A percentile compares a stretch with the other conserved stretches of the same genome.
Conservation (phyloP, 257 asterid genomes). For the Lavandula angustifolia region DNA sequence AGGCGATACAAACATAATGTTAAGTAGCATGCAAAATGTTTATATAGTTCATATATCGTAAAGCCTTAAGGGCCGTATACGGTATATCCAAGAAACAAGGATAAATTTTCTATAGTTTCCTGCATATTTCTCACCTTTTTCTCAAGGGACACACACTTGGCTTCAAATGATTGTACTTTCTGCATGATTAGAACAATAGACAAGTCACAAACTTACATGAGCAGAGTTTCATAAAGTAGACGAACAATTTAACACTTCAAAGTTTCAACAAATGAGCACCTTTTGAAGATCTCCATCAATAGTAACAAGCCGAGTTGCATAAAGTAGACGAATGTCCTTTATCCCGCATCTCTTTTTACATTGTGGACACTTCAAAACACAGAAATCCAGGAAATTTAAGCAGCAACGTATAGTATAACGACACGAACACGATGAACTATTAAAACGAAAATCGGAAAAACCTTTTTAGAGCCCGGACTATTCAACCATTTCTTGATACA, state of each 20-base stretch:
- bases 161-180: slow-evolving; percentile 65
- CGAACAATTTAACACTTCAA: not conserved
- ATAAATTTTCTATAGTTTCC: not conserved
- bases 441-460: slow-evolving; percentile 21
- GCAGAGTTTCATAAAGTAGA: too few species aligned
- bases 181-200: slow-evolving; percentile 37
- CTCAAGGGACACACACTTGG: slow-evolving; percentile 61
- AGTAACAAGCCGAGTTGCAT: slow-evolving; percentile 66
- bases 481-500: slow-evolving; percentile 88
- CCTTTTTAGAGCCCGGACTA: slow-evolving; percentile 69
- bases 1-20: not conserved
- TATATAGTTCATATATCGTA: not conserved
- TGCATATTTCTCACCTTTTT: slow-evolving; percentile 59
- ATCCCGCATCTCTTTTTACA: slow-evolving; percentile 66
- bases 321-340: slow-evolving; percentile 73
- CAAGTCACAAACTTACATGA: slow-evolving; percentile 15
- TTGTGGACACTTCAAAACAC: slow-evolving; percentile 77
- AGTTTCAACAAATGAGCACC: slow-evolving; percentile 44
- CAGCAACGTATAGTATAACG: slow-evolving; percentile 5
- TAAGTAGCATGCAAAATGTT: not conserved
- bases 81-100: not conserved
- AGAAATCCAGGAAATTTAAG: slow-evolving; percentile 10
- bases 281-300: slow-evolving; percentile 69
- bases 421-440: slow-evolving; percentile 13
- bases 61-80: not conserved